Evolutionary conservation across 371 early-diverging fungal genomes (phyloP), one percentile per base, ranked within the genome.

Genomic region (Saksenaea vasiformis): DNA sequence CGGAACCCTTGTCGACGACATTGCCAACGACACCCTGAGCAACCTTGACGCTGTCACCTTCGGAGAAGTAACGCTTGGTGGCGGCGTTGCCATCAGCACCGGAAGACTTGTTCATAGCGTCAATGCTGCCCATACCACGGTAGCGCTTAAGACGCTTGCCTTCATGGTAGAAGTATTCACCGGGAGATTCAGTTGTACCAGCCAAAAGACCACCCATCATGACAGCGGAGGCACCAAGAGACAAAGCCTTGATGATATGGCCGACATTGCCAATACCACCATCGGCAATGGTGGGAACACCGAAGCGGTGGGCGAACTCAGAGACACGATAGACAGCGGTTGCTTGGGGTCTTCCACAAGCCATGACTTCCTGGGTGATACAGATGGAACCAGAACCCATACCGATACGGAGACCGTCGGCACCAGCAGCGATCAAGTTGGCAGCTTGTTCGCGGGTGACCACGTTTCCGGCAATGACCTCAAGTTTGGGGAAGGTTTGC

Each of bases 291-390:
- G 93, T 92, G 37, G 98, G 98, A 26, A 98, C 91, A 69, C 97
- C 98, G 68, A 93, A 96, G 74, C 89, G 85, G 71, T 91, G 83
- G 53, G 95, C 94, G 73, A 92, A 96, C 79, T 94, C 86, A 34
- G 96, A 90, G 22, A 98, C 97, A 75, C 91, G 91, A 85, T 87
- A 95, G 56, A 98, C 98, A 28, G 96, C 98, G 17, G 97, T 96
- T n/a, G 94, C 98, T 77, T 97, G 98, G 43, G 97, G 97, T 71
- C 98, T 91, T 71, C 98, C 98, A 66, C 95, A 95, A 31, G 97
- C 97, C 96, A 96, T 97, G 69, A 97, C 96, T 85, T 97, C 98
- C 76, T 98, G 98, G 38, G 98, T 98, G 66, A 96, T 98, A 87
- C 98, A 98, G 77, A 98, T 98, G 31, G 93, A 93, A 26, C 98